These are phyloP conservation scores for Cordyceps tenuipes DNA, from an alignment of 2,329 filamentous ascomycete species.

Conservation along the genomic window DNA sequence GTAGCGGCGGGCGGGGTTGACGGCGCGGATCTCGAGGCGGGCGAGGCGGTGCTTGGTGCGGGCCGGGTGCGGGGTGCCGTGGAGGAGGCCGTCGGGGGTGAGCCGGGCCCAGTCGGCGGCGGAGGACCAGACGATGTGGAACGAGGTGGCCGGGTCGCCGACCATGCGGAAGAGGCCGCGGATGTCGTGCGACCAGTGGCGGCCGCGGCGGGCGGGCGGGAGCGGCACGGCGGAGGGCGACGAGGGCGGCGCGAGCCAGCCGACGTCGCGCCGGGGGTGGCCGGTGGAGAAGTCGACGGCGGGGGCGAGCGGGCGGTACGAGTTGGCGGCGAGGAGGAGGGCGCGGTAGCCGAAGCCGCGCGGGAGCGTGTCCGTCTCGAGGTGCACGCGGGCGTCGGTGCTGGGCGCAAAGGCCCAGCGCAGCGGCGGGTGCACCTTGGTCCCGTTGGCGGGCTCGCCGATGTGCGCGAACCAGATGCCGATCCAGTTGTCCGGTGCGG, in stretches of 20 bases:
- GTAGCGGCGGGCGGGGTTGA: conserved; percentile 11
- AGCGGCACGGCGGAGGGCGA: conserved; percentile 16
- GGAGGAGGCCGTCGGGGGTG: conserved; percentile 24
- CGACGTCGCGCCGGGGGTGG: not conserved
- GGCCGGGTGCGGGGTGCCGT: conserved; percentile 27
- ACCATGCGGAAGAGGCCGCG: conserved; percentile 24
- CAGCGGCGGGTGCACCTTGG: conserved; percentile 21
- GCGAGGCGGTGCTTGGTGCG: conserved; percentile 14
- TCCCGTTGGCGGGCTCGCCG: conserved; percentile 27
- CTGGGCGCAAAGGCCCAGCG: conserved; percentile 27
- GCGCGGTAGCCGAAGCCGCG: conserved; percentile 25
- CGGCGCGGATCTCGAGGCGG: conserved; percentile 22
- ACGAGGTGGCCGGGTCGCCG: conserved; percentile 16
- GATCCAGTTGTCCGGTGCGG: conserved; percentile 29
- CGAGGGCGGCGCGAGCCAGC: conserved; percentile 16
- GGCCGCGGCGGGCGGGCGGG: conserved; percentile 27
- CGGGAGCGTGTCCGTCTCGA: conserved; percentile 19
- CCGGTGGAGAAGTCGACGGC: conserved; percentile 24
- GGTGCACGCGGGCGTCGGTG: conserved; percentile 19
- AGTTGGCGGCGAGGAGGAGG: conserved; percentile 28
- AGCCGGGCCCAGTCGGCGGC: conserved; percentile 16
- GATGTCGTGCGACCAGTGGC: conserved; percentile 24
- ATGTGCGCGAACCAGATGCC: conserved; percentile 26
- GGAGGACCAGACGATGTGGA: conserved; percentile 20
- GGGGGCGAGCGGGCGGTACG: conserved; percentile 28